Conservation (phyloP, 164 flowering plant species). For the Chimonanthus salicifolius region DNA sequence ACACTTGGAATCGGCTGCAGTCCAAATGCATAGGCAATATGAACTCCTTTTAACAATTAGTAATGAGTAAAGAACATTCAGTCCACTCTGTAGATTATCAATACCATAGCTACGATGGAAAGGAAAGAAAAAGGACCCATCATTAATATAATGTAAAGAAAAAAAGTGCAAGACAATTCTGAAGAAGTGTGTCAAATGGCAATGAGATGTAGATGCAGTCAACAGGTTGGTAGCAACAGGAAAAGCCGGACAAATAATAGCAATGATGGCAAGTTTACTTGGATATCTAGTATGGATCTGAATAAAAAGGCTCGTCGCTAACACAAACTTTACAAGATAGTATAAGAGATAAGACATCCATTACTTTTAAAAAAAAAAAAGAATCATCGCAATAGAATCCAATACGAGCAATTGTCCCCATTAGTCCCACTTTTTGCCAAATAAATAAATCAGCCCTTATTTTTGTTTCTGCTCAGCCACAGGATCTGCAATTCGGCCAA, state of each 20-base stretch:
- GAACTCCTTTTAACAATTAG: not conserved
- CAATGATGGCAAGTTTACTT: not conserved
- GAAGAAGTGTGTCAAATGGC: too few relatives aligned
- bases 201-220: not conserved
- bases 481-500: too few relatives aligned
- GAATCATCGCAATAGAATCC: too few relatives aligned
- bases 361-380: too few relatives aligned
- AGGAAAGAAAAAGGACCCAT: not conserved
- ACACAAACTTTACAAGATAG: too few relatives aligned
- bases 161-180: too few relatives aligned
- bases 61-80: not conserved
- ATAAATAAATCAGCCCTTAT: too few relatives aligned
- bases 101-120: not conserved
- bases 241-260: not conserved
- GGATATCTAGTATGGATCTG: not conserved
- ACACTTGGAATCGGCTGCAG: conserved; percentile 12
- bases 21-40: conserved; percentile 3
- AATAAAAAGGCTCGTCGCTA: too few relatives aligned
- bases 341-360: too few relatives aligned
- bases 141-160: not conserved
- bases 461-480: too few relatives aligned
- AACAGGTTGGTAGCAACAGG: not conserved
- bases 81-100: not conserved
- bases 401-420: too few relatives aligned
- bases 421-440: too few relatives aligned